phyloP scores from a whole-genome alignment of 129 eudicot genomes.

The Tagetes patula region DNA sequence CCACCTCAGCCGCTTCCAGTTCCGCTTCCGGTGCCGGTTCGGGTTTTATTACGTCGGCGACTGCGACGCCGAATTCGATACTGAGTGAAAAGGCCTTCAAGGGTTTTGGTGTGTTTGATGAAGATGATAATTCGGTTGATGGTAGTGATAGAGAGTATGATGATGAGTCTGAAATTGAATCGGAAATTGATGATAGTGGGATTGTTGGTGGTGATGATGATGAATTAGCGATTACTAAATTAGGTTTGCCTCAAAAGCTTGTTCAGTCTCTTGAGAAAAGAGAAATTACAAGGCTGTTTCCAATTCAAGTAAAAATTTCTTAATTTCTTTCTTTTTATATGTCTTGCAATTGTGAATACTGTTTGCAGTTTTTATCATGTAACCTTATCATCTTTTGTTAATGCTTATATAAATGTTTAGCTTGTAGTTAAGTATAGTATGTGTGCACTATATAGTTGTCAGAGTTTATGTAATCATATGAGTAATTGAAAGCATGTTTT shows the following conservation, averaged over 20 bases:
- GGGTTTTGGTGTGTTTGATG: slow-evolving; percentile 61
- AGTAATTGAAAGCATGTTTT: slow-evolving; percentile 1
- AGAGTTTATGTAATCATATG: neutral
- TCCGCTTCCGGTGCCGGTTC: slow-evolving; percentile 20
- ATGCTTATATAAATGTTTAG: neutral
- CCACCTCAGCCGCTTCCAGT: slow-evolving; percentile 9
- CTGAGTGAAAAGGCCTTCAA: slow-evolving; percentile 90
- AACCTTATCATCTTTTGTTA: slow-evolving; percentile 13
- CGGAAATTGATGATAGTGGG: slow-evolving; percentile 10
- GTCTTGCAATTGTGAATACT: neutral
- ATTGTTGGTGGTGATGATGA: slow-evolving; percentile 43
- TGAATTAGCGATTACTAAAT: slow-evolving; percentile 58
- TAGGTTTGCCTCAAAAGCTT: slow-evolving; percentile 85
- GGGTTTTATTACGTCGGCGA: slow-evolving; percentile 57
- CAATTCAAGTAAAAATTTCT: slow-evolving; percentile 63
- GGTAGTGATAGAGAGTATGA: slow-evolving; percentile 45
- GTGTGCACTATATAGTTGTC: neutral
- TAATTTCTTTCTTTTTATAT: neutral
- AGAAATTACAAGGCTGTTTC: slow-evolving; percentile 79
- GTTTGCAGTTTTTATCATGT: neutral
- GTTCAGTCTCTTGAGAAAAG: slow-evolving; percentile 66
- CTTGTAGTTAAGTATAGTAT: neutral
- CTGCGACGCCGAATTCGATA: slow-evolving; percentile 75
- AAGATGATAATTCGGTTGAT: slow-evolving; percentile 36
- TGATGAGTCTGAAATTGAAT: slow-evolving; percentile 26